Evolutionary conservation across 495 filamentous ascomycete genomes (phyloP).

Genomic region (Podospora appendiculata): DNA sequence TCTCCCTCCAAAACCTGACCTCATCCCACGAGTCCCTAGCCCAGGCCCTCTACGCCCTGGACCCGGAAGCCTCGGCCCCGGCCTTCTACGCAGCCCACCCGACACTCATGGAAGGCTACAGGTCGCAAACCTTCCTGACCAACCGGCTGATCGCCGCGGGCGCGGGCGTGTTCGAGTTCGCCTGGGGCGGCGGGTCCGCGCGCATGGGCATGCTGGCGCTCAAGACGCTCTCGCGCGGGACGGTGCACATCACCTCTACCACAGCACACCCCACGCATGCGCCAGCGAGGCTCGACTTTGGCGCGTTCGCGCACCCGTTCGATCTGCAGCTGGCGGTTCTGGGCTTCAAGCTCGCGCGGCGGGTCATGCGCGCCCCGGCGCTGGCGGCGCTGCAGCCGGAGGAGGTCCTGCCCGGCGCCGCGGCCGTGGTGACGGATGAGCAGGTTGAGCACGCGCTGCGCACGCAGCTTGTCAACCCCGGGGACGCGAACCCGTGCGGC

Average conservation of each 20-base stretch:
- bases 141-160: constrained; percentile 10
- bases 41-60: constrained; percentile 11
- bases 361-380: constrained; percentile 22
- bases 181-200: constrained; percentile 16
- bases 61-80: constrained; percentile 23
- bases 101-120: constrained; percentile 16
- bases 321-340: constrained; percentile 16
- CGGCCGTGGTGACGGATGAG: constrained; percentile 5
- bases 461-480: constrained; percentile 1
- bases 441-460: constrained; percentile 13
- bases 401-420: constrained; percentile 14
- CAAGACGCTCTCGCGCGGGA: constrained; percentile 30
- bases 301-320: constrained; percentile 21
- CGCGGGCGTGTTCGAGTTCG: constrained; percentile 14
- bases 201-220: constrained; percentile 17
- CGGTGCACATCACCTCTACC: constrained; percentile 25
- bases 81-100: constrained; percentile 5
- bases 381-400: constrained; percentile 25
- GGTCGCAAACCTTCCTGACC: constrained; percentile 21
- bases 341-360: constrained; percentile 15
- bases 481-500: constrained; percentile 18
- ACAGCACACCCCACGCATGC: constrained; percentile 18
- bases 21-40: constrained; percentile 10
- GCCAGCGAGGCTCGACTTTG: constrained; percentile 16
- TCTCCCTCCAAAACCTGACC: constrained; percentile 20